Conservation (phyloP, 768 basidiomycete genomes). For the Tricholoma bakamatsutake region DNA sequence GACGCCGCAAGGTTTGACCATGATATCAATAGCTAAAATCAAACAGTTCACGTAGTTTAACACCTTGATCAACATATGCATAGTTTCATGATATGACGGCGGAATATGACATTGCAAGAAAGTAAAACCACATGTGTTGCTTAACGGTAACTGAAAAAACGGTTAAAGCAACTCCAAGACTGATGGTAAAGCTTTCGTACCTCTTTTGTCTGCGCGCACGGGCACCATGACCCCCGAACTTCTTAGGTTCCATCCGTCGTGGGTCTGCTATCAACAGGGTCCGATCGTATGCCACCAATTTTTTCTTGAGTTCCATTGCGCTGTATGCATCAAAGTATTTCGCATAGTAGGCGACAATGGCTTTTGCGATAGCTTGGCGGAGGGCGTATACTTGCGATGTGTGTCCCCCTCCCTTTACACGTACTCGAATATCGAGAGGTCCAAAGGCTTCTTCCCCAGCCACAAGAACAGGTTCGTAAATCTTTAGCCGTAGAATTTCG, state of each 20-base stretch:
- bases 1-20: too few species aligned
- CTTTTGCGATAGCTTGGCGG: constrained; percentile 98
- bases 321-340: constrained; percentile 98
- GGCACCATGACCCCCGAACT: constrained; percentile 97
- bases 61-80: constrained; percentile 18
- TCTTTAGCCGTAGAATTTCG: constrained; percentile 94
- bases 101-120: constrained; percentile 39
- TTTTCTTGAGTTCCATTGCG: constrained; percentile 98
- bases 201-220: constrained; percentile 98
- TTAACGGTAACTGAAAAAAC: constrained; percentile 69
- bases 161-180: background rate
- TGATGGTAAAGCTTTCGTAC: constrained; percentile 35
- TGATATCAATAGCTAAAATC: background rate
- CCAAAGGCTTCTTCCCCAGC: constrained; percentile 86
- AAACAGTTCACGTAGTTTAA: background rate
- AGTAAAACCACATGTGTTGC: constrained; percentile 27
- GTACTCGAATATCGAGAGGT: constrained; percentile 91
- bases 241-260: constrained; percentile 98
- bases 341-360: constrained; percentile 95
- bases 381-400: constrained; percentile 98
- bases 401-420: constrained; percentile 99
- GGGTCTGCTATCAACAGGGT: constrained; percentile 89
- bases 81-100: constrained; percentile 28
- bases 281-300: constrained; percentile 91
- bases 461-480: constrained; percentile 96